These are phyloP conservation scores for Erodium moschatum DNA, from an alignment of 441 rosid genomes.

Conservation along the genomic window DNA sequence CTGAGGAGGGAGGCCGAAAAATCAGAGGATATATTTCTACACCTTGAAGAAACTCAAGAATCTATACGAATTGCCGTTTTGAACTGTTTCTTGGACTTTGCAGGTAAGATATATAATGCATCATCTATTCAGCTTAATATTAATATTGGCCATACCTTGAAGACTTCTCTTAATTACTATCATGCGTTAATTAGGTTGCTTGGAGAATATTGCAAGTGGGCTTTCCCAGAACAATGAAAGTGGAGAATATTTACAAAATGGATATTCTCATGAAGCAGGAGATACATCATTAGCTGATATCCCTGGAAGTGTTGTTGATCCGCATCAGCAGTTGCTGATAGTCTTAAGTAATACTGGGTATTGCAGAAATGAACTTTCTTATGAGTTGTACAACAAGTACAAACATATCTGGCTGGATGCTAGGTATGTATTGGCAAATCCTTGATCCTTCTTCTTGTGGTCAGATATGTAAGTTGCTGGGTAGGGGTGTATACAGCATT, in stretches of 20 bases:
- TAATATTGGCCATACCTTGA: conserved; percentile 1
- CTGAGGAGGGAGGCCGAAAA: conserved; percentile 64
- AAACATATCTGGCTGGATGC: conserved; percentile 69
- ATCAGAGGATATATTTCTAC: conserved; percentile 70
- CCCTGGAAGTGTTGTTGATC: conserved; percentile 60
- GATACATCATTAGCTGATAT: conserved; percentile 35
- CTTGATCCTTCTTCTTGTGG: conserved; percentile 6
- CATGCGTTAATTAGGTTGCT: conserved; percentile 45
- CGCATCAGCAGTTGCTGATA: conserved; percentile 67
- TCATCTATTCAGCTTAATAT: conserved; percentile 6
- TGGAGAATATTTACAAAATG: conserved; percentile 50
- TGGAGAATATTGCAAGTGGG: conserved; percentile 73
- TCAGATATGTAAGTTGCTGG: conserved; percentile 1
- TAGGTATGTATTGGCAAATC: conserved; percentile 32
- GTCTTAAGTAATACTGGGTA: conserved; percentile 87
- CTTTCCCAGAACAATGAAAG: conserved; percentile 51
- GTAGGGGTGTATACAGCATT: neutral
- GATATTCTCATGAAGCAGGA: conserved; percentile 44
- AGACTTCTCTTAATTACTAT: conserved; percentile 3
- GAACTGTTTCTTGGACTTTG: conserved; percentile 93
- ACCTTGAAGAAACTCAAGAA: conserved; percentile 80
- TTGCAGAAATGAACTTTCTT: conserved; percentile 89
- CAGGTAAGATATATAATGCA: conserved; percentile 43
- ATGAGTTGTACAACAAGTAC: conserved; percentile 72
- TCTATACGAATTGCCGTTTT: conserved; percentile 84